A percentile compares a stretch with the other conserved stretches of the same genome.
Evolutionary conservation across 768 basidiomycete species (phyloP).

Genomic region (Agrocybe chaxingu): DNA sequence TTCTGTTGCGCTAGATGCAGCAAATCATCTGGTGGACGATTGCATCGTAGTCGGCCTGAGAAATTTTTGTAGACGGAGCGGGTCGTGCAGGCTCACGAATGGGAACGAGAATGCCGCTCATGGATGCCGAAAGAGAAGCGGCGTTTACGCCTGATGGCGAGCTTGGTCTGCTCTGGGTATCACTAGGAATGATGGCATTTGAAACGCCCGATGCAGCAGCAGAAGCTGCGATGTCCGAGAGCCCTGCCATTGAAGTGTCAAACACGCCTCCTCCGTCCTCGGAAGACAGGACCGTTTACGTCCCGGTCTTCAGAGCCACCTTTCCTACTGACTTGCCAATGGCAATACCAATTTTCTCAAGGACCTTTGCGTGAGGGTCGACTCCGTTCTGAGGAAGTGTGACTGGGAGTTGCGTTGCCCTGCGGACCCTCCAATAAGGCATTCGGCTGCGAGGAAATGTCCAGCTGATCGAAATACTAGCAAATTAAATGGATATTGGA

Average conservation of each 20-base stretch:
- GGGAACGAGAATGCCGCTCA: no score
- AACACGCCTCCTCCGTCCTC: background rate
- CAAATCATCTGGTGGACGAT: conserved; percentile 6
- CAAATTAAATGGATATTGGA: no score
- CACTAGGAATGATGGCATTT: background rate
- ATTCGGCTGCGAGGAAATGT: no score
- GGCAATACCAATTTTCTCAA: conserved; percentile 5
- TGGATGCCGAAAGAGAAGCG: no score
- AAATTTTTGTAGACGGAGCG: background rate
- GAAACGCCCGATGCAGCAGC: background rate
- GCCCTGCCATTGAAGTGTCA: background rate
- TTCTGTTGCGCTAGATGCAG: conserved; percentile 1
- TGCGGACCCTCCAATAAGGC: background rate
- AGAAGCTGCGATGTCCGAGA: conserved; percentile 2
- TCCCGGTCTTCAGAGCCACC: background rate
- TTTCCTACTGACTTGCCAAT: conserved; percentile 7
- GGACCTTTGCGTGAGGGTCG: background rate
- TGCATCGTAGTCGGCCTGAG: background rate
- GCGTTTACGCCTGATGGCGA: no score
- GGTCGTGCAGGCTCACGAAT: no score
- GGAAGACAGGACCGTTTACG: conserved; percentile 5
- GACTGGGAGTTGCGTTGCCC: background rate
- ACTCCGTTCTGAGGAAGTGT: background rate
- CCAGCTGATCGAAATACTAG: no score
- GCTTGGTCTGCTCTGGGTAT: background rate